Percentiles rank a stretch among this genome's conserved stretches.
Conservation (phyloP, 805 yeast species). For the Suhomyces faveliae region DNA sequence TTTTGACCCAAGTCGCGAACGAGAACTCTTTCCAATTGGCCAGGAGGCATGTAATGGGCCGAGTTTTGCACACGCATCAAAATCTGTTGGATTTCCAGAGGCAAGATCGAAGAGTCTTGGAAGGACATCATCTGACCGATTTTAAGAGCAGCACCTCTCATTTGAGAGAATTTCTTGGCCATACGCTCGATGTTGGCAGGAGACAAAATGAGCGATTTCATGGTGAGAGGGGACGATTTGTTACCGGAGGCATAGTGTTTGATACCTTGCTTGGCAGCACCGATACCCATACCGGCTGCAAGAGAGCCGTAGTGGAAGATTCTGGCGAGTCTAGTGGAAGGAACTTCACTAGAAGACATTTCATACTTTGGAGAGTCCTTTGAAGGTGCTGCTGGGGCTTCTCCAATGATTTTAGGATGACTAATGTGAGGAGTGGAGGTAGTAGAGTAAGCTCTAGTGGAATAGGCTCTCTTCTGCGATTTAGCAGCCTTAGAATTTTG, state of each 20-base stretch:
- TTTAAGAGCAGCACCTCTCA: conserved; percentile 99
- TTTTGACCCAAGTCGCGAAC: conserved; percentile 66
- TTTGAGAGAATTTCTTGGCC: conserved; percentile 82
- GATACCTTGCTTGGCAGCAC: conserved; percentile 76
- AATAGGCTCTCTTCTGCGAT: too few relatives aligned
- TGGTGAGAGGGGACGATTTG: conserved; percentile 38
- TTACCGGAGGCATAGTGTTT: conserved; percentile 62
- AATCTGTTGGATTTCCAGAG: conserved; percentile 79
- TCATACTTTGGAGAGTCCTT: conserved; percentile 9
- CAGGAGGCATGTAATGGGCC: conserved; percentile 95
- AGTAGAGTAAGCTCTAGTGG: conserved; percentile 2
- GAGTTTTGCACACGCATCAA: conserved; percentile 84
- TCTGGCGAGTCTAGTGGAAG: conserved; percentile 82
- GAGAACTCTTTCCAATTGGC: conserved; percentile 80
- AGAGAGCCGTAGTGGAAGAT: conserved; percentile 89
- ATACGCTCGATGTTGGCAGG: conserved; percentile 84
- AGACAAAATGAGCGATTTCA: conserved; percentile 64
- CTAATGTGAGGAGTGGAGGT: conserved; percentile 4
- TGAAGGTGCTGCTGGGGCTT: conserved; percentile 5
- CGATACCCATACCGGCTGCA: conserved; percentile 88
- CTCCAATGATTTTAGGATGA: conserved; percentile 6
- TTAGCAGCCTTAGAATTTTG: too few relatives aligned
- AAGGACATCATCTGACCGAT: conserved; percentile 96
- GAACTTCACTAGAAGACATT: conserved; percentile 62
- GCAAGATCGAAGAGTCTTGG: conserved; percentile 84